Percentiles rank a stretch among this genome's conserved stretches.
Evolutionary conservation across 2,329 filamentous ascomycete genomes (phyloP).

Genomic region (Plectosphaerella plurivora): DNA sequence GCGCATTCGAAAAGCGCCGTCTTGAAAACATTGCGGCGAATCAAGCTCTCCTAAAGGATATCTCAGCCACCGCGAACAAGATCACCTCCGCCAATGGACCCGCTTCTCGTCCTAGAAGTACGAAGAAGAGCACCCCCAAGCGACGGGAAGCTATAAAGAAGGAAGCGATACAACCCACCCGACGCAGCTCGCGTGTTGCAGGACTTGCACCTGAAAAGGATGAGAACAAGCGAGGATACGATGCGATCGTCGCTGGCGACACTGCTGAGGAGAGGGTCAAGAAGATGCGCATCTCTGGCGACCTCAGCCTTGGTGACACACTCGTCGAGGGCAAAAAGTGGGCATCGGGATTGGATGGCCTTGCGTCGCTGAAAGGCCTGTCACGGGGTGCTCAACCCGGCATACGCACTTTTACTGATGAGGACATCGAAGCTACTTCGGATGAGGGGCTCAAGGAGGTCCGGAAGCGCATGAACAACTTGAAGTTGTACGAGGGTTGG

Average conservation of each 20-base stretch:
- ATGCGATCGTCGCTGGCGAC: constrained; percentile 25
- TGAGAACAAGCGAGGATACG: constrained; percentile 44
- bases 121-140: constrained; percentile 23
- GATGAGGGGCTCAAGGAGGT: constrained; percentile 71
- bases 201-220: constrained; percentile 46
- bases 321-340: constrained; percentile 76
- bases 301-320: constrained; percentile 71
- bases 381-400: constrained; percentile 71
- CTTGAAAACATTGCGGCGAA: constrained; percentile 85
- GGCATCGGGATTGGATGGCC: constrained; percentile 62
- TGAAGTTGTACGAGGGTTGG: constrained; percentile 81
- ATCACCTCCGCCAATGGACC: constrained; percentile 55
- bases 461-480: constrained; percentile 68
- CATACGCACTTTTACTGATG: constrained; percentile 78
- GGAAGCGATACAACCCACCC: constrained; percentile 44
- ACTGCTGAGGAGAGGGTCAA: constrained; percentile 48
- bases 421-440: constrained; percentile 74
- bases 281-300: constrained; percentile 44
- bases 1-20: constrained; percentile 81
- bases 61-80: constrained; percentile 67
- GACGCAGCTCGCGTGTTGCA: constrained; percentile 55
- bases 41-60: constrained; percentile 72
- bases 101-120: constrained; percentile 9
- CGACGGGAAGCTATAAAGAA: constrained; percentile 38
- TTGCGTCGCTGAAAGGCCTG: constrained; percentile 51